Conservation (phyloP, 1,139 yeast species). For the Wickerhamomyces sp. region DNA sequence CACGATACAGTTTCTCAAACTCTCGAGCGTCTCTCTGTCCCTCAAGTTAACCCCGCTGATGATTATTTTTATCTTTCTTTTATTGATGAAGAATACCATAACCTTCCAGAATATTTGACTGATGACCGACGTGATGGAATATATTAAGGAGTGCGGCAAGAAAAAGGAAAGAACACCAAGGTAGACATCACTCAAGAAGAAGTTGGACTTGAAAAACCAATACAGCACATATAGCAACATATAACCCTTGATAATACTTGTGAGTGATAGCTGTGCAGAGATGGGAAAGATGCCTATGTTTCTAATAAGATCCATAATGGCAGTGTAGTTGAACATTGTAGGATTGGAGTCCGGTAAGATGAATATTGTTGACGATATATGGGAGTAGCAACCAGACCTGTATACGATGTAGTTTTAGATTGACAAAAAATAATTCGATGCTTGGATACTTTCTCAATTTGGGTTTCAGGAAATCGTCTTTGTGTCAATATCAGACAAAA, state of each 20-base stretch:
- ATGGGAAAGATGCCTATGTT: slow-evolving; percentile 6
- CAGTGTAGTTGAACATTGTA: background rate
- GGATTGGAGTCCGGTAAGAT: no score
- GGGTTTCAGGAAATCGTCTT: no score
- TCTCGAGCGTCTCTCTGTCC: slow-evolving; percentile 12
- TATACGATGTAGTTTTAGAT: no score
- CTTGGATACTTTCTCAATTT: no score
- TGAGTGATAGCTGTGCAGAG: background rate
- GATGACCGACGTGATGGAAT: background rate
- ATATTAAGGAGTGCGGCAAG: background rate
- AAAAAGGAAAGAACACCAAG: background rate
- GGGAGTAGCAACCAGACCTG: no score
- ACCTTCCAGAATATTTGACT: slow-evolving; percentile 17
- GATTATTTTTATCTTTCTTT: slow-evolving; percentile 20
- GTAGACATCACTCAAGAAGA: background rate
- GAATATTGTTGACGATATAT: no score
- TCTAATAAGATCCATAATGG: slow-evolving; percentile 2
- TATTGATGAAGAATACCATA: slow-evolving; percentile 18
- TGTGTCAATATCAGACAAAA: no score
- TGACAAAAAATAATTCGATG: no score
- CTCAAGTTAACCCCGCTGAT: slow-evolving; percentile 22
- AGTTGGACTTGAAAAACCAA: background rate
- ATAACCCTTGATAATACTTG: slow-evolving; percentile 4
- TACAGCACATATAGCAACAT: background rate
- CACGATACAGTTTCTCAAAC: slow-evolving; percentile 16